These are phyloP conservation scores for Acephala macrosclerotiorum DNA, from an alignment of 2,329 filamentous ascomycete genomes.

Conservation along the genomic window DNA sequence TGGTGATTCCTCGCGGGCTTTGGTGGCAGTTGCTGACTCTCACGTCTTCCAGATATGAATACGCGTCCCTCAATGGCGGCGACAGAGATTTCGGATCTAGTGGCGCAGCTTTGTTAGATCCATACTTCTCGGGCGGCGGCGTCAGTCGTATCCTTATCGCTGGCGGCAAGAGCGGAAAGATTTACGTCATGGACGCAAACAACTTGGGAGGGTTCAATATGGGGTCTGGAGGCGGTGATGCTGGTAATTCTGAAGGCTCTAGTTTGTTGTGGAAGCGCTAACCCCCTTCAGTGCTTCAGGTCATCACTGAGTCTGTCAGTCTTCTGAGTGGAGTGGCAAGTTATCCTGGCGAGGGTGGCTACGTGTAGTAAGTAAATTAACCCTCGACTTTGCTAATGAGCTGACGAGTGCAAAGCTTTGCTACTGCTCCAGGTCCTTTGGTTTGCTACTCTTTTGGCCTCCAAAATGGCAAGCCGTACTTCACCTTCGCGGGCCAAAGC, in stretches of 20 bases:
- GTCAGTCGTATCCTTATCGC: conserved; percentile 15
- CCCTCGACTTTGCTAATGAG: background rate
- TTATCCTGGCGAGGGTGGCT: conserved; percentile 21
- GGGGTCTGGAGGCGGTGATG: conserved; percentile 8
- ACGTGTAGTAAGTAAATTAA: conserved; percentile 14
- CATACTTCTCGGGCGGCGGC: conserved; percentile 13
- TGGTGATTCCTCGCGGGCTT: no score
- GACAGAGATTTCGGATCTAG: conserved; percentile 19
- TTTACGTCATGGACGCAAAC: conserved; percentile 22
- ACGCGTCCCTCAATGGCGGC: conserved; percentile 14
- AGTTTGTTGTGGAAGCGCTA: background rate
- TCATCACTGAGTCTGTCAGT: background rate
- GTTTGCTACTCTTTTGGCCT: conserved; percentile 13
- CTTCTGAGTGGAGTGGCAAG: conserved; percentile 12
- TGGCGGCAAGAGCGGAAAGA: conserved; percentile 13
- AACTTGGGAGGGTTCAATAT: conserved; percentile 19
- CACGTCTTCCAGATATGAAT: background rate
- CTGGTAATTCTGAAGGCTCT: background rate
- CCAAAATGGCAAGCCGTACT: conserved; percentile 1
- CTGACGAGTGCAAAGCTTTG: background rate
- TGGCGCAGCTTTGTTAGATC: conserved; percentile 16
- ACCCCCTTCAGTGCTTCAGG: conserved; percentile 8
- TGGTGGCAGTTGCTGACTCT: no score
- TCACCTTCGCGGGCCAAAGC: conserved; percentile 15
- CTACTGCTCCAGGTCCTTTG: conserved; percentile 3